Conservation (phyloP, 2,329 filamentous ascomycete genomes). For the Xylariaceae sp. region DNA sequence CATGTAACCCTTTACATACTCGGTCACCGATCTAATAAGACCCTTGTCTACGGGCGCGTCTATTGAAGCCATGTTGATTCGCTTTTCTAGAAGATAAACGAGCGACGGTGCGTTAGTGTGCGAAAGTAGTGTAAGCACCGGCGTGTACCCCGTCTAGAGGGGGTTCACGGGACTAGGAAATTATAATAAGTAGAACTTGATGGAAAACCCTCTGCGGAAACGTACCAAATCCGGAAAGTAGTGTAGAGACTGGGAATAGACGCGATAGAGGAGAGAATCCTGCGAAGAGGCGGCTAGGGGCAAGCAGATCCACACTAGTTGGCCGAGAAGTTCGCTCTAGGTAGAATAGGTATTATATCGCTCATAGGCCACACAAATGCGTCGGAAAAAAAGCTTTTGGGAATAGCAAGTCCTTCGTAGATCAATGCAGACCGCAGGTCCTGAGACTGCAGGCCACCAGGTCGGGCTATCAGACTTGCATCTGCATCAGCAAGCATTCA, state of each 20-base stretch:
- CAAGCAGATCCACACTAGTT: slow-evolving; percentile 18
- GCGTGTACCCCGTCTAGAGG: slow-evolving; percentile 22
- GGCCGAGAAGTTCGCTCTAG: slow-evolving; percentile 5
- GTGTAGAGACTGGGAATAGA: slow-evolving; percentile 6
- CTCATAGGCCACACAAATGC: no score
- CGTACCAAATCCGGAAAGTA: slow-evolving; percentile 16
- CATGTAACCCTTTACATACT: slow-evolving; percentile 69
- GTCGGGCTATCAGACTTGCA: not conserved
- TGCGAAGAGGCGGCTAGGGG: slow-evolving; percentile 13
- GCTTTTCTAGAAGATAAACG: slow-evolving; percentile 20
- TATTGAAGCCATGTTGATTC: slow-evolving; percentile 26
- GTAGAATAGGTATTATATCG: not conserved
- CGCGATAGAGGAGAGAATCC: slow-evolving; percentile 8
- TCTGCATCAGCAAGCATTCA: not conserved
- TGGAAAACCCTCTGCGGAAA: slow-evolving; percentile 10
- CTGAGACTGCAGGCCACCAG: not conserved
- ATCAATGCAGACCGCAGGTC: not conserved
- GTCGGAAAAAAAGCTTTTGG: no score
- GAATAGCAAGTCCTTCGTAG: not conserved
- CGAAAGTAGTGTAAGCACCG: slow-evolving; percentile 26
- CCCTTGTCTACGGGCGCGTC: slow-evolving; percentile 33
- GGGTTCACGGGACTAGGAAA: slow-evolving; percentile 19
- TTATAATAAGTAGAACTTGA: not conserved
- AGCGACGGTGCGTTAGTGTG: slow-evolving; percentile 25
- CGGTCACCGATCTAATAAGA: slow-evolving; percentile 53